Conservation (phyloP, 441 rosid species). For the Theobroma grandiflorum region DNA sequence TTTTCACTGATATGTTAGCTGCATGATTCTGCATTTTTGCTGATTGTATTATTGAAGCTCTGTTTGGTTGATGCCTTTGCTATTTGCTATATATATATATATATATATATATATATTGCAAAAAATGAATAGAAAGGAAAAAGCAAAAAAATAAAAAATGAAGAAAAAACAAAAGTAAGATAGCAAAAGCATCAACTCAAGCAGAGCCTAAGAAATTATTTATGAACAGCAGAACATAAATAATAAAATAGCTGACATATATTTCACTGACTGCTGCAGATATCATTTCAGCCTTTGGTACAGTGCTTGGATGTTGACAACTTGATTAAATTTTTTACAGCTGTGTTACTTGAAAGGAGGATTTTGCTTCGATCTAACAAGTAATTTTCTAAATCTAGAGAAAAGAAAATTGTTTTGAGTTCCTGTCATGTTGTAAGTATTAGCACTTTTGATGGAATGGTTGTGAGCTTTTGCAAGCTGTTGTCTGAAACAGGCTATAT, state of each 20-base stretch:
- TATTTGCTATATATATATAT: too few relatives aligned
- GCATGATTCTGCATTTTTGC: too few relatives aligned
- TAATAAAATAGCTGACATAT: slow-evolving; percentile 13
- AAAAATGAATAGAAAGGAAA: too few relatives aligned
- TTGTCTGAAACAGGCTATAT: not conserved
- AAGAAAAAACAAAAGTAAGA: too few relatives aligned
- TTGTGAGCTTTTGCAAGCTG: not conserved
- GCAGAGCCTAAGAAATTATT: not conserved
- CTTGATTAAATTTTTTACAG: slow-evolving; percentile 83
- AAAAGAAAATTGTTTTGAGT: not conserved
- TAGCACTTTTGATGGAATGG: not conserved
- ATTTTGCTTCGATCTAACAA: slow-evolving; percentile 94
- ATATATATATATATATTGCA: too few relatives aligned
- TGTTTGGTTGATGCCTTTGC: not conserved
- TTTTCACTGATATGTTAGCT: too few relatives aligned
- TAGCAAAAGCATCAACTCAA: too few relatives aligned
- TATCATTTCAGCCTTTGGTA: slow-evolving; percentile 94
- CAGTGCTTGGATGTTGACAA: slow-evolving; percentile 98
- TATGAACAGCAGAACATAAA: not conserved
- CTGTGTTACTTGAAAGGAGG: slow-evolving; percentile 94
- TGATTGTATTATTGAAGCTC: too few relatives aligned
- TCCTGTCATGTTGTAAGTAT: not conserved
- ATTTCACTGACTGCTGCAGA: slow-evolving; percentile 57
- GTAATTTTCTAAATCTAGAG: slow-evolving; percentile 49
- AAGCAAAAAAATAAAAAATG: too few relatives aligned